These are phyloP conservation scores for Dactylellina drechsleri DNA, from an alignment of 2,329 filamentous ascomycete species.

Conservation along the genomic window DNA sequence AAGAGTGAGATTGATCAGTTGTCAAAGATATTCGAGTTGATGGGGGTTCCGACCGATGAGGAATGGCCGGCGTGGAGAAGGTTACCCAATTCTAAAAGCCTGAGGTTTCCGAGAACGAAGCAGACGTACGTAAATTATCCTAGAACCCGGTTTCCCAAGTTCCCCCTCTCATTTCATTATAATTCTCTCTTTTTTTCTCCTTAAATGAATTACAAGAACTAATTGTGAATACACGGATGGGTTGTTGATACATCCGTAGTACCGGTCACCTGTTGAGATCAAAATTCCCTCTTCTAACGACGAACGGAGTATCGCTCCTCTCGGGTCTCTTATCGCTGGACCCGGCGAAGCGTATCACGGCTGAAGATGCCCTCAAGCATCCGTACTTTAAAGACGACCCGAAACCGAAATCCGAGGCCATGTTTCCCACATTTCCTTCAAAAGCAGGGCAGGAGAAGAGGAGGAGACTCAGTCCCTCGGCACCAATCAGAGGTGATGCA, in stretches of 20 bases:
- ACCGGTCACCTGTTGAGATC: conserved; percentile 72
- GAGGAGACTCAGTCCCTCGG: conserved; percentile 79
- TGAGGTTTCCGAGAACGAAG: conserved; percentile 72
- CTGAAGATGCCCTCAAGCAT: conserved; percentile 78
- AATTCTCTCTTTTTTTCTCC: not conserved
- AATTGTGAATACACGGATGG: not conserved
- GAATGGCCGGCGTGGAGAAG: conserved; percentile 87
- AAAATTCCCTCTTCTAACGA: conserved; percentile 82
- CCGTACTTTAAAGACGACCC: conserved; percentile 90
- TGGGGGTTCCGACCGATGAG: conserved; percentile 83
- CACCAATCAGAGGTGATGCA: conserved; percentile 79
- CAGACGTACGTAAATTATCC: conserved; percentile 17
- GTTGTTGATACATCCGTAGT: conserved; percentile 39
- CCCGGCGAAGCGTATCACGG: conserved; percentile 75
- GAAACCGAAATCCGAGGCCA: conserved; percentile 84
- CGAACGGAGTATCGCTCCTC: conserved; percentile 77
- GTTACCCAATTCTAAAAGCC: conserved; percentile 83
- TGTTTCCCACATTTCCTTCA: conserved; percentile 97
- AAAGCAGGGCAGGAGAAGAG: conserved; percentile 92
- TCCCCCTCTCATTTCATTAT: not conserved
- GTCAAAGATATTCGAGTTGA: conserved; percentile 85
- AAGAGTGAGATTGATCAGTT: conserved; percentile 93
- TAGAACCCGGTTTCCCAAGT: not conserved
- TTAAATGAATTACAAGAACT: not conserved
- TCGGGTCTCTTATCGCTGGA: conserved; percentile 77